Evolutionary conservation across 108 stramenopile genomes (phyloP).

Genomic region (Pseudonitzschia multiseries): DNA sequence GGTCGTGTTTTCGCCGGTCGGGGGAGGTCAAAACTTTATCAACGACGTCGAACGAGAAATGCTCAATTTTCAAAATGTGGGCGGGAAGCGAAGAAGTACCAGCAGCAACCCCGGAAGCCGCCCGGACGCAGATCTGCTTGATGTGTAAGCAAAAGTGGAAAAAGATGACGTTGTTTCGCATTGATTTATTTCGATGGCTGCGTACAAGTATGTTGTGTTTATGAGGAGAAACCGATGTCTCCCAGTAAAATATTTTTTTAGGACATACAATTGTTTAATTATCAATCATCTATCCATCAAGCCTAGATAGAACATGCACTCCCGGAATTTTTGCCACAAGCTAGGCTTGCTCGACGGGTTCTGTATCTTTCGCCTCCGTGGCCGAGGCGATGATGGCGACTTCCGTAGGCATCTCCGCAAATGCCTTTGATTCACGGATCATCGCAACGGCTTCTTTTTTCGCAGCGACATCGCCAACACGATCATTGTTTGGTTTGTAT

Average conservation of each 20-base stretch:
- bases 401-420: slow-evolving; percentile 46
- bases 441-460: slow-evolving; percentile 72
- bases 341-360: not conserved
- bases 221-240: not conserved
- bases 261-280: not conserved
- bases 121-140: slow-evolving; percentile 33
- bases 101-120: slow-evolving; percentile 14
- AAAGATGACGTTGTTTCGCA: not conserved
- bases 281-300: not conserved
- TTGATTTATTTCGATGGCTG: not conserved
- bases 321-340: not conserved
- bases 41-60: slow-evolving; percentile 86
- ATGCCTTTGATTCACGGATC: slow-evolving; percentile 61
- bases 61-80: slow-evolving; percentile 47
- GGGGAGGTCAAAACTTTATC: slow-evolving; percentile 75
- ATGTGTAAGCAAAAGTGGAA: slow-evolving; percentile 20
- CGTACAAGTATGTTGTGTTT: slow-evolving; percentile 1
- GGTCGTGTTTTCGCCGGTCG: slow-evolving; percentile 77
- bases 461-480: slow-evolving; percentile 48
- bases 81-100: not conserved
- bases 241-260: not conserved
- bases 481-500: slow-evolving; percentile 53
- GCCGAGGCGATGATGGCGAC: slow-evolving; percentile 6
- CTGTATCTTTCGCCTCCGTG: not conserved
- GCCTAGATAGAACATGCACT: not conserved